phyloP scores from a whole-genome alignment of 495 filamentous ascomycete species.

The Staphylotrichum longicolle region DNA sequence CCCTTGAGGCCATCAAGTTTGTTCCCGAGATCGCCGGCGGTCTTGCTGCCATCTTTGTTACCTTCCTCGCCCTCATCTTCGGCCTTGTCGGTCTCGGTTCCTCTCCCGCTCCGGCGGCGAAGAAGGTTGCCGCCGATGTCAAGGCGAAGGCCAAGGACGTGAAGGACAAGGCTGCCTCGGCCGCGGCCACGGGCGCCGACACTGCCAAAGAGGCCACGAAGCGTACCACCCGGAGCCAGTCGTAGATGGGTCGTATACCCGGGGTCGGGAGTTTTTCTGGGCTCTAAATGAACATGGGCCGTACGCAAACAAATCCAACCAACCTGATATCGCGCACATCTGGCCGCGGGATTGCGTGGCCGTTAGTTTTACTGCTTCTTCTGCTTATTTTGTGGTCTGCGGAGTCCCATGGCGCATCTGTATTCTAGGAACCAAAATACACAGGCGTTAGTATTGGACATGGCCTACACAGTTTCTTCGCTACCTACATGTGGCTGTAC shows the following conservation, averaged over 20 bases:
- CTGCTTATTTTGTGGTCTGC: slow-evolving; percentile 19
- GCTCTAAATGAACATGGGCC: not conserved
- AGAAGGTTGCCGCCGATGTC: slow-evolving; percentile 64
- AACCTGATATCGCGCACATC: not conserved
- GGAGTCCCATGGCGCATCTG: slow-evolving; percentile 23
- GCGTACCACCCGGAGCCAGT: slow-evolving; percentile 50
- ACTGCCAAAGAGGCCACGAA: slow-evolving; percentile 60
- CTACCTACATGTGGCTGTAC: no score
- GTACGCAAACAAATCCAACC: not conserved
- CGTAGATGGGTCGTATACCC: slow-evolving; percentile 23
- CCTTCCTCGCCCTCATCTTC: slow-evolving; percentile 66
- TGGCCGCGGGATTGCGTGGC: not conserved
- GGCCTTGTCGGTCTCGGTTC: slow-evolving; percentile 47
- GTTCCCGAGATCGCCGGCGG: slow-evolving; percentile 88
- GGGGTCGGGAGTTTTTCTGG: not conserved
- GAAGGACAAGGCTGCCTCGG: slow-evolving; percentile 79
- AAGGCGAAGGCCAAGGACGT: slow-evolving; percentile 68
- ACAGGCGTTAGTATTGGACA: slow-evolving; percentile 22
- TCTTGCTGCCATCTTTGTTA: slow-evolving; percentile 64
- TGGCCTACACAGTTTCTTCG: not conserved
- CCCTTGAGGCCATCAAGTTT: slow-evolving; percentile 83
- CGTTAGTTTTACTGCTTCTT: slow-evolving; percentile 14
- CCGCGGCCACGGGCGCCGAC: slow-evolving; percentile 63
- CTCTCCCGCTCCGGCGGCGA: slow-evolving; percentile 42
- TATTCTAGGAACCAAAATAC: slow-evolving; percentile 30